Evolutionary conservation across 2,329 filamentous ascomycete genomes (phyloP), one percentile per base, ranked within the genome.

Genomic region (Fusarium fracticaudum): DNA sequence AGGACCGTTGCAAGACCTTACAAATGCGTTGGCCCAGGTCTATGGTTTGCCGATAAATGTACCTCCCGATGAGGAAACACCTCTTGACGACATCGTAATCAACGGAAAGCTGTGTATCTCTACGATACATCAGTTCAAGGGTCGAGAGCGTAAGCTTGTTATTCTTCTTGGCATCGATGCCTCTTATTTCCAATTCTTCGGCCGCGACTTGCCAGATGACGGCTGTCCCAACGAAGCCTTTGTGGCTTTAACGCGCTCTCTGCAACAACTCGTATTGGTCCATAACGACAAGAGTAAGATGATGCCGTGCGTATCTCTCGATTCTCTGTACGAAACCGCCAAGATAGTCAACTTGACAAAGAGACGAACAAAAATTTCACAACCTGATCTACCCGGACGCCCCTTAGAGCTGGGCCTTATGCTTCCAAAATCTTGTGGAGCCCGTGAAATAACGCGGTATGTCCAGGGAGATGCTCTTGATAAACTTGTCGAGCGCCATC

Each of bases 81-180:
- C 71, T 26, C 54, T 80, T 6, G 59, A 81, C 31, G 71, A 81
- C 24, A 60, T 33, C 6, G 76, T 80, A 10, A 78, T 76, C 10
- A 24, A 69, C 8, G 77, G 78, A 17, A 82, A 82, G 59, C 18
- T 81, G 26, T 78, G 77, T 15, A 65, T 80, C 17, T 80, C 79
- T 20, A 80, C 78, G 1, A 80, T 80, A 48, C 80, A 82, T 41
- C 78, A 81, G 44, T 82, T 82, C 66, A 82, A 82, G 47, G 80
- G 80, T 9, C 78, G 73, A 47, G 79, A 82, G 67, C 79, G 80
- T 22, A 66, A 79, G 41, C 60, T 82, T 4, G 48, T 81, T 8
- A 77, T 82, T 45, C 62, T 81, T 6, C 64, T 79, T 37, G 77
- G 72, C 10, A 69, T 78, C 1, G 78, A 81, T 44, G 57, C 75